These are phyloP conservation scores for Haplosporangium sp. DNA, from an alignment of 371 early-diverging fungal genomes.

Conservation along the genomic window DNA sequence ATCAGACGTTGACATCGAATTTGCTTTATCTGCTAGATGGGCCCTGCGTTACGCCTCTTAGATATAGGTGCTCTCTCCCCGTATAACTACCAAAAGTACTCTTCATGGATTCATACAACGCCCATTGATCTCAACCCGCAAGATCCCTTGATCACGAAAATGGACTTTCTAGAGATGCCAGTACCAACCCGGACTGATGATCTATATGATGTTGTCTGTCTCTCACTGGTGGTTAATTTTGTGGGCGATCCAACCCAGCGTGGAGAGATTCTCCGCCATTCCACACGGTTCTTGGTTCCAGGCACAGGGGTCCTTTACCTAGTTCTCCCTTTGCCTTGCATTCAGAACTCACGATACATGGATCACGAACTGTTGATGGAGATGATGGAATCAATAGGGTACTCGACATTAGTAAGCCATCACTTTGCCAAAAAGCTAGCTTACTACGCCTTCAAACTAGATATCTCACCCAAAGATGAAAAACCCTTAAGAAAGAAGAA, in stretches of 20 bases:
- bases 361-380: slow-evolving; percentile 73
- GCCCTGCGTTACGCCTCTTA: slow-evolving; percentile 66
- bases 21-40: background rate
- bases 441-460: slow-evolving; percentile 73
- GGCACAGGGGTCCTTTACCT: slow-evolving; percentile 74
- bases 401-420: slow-evolving; percentile 65
- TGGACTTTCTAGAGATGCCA: slow-evolving; percentile 84
- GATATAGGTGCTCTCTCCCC: slow-evolving; percentile 92
- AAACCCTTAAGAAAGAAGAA: background rate
- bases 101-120: slow-evolving; percentile 74
- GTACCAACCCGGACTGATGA: slow-evolving; percentile 45
- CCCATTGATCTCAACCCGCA: slow-evolving; percentile 93
- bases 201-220: slow-evolving; percentile 83
- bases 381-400: slow-evolving; percentile 74
- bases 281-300: slow-evolving; percentile 61
- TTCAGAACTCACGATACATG: slow-evolving; percentile 88
- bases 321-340: slow-evolving; percentile 87
- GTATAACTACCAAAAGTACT: slow-evolving; percentile 76
- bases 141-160: slow-evolving; percentile 72
- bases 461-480: background rate
- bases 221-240: slow-evolving; percentile 92
- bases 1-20: background rate
- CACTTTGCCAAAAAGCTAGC: slow-evolving; percentile 82
- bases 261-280: slow-evolving; percentile 71
- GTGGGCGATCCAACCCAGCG: slow-evolving; percentile 82